phyloP scores from a whole-genome alignment of 2,329 filamentous ascomycete species.

The Alternaria metachromatica region DNA sequence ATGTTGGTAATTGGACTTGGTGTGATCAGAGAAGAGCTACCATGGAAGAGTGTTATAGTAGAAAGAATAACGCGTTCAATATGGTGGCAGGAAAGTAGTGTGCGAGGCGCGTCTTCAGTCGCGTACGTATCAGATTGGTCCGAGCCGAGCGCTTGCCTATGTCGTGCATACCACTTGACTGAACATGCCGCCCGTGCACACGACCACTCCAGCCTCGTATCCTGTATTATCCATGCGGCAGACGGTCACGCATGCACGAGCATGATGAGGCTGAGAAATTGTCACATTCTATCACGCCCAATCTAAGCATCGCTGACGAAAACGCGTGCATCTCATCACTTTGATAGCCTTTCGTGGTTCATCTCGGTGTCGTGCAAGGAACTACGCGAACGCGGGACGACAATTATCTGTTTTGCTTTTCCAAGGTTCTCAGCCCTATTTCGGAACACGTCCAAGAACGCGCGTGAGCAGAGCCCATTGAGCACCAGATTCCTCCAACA shows the following conservation, averaged over 20 bases:
- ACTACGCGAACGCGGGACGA: conserved; percentile 1
- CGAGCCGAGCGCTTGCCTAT: conserved; percentile 22
- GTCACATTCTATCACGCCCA: neutral
- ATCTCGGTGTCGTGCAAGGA: neutral
- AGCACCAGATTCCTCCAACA: neutral
- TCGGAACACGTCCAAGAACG: neutral
- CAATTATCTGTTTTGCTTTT: neutral
- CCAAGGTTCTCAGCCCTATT: conserved; percentile 1
- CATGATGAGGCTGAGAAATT: neutral
- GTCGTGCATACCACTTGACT: conserved; percentile 21
- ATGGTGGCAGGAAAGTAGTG: conserved; percentile 37
- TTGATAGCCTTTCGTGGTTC: neutral
- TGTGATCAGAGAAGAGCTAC: conserved; percentile 10
- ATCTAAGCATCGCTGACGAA: neutral
- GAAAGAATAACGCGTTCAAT: conserved; percentile 23
- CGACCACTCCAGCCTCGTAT: conserved; percentile 8
- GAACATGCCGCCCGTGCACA: conserved; percentile 18
- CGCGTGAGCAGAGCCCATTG: neutral
- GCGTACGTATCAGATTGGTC: conserved; percentile 20
- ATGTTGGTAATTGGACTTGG: neutral
- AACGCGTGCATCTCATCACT: neutral
- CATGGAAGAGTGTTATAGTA: conserved; percentile 17
- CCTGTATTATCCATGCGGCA: neutral
- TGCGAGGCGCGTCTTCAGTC: conserved; percentile 21
- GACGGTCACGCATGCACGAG: conserved; percentile 3